These are phyloP conservation scores for Antitrichia curtipendula DNA, from an alignment of 225 moss, liverwort and hornwort species.

Conservation along the genomic window DNA sequence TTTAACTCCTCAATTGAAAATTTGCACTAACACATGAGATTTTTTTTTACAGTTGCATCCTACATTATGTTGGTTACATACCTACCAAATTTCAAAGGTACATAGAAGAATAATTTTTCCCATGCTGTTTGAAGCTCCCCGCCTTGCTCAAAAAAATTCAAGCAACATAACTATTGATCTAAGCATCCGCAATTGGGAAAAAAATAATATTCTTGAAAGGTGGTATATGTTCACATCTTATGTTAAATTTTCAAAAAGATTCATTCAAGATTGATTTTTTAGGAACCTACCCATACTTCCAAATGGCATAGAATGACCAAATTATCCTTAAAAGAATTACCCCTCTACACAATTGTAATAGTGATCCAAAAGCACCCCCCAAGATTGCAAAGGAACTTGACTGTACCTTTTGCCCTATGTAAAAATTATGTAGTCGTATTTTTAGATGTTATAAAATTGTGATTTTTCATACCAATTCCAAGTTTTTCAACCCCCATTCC, in stretches of 20 bases:
- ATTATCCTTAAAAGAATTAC: background rate
- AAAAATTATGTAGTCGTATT: background rate
- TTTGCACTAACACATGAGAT: background rate
- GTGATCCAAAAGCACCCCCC: fast-evolving
- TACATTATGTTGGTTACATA: background rate
- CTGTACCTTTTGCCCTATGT: fast-evolving
- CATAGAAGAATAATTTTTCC: background rate
- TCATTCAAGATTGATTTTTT: fast-evolving
- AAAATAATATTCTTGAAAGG: too few species aligned
- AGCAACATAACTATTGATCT: background rate
- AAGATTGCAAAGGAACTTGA: background rate
- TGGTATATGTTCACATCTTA: background rate
- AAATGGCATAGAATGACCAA: background rate
- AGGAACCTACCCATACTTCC: background rate
- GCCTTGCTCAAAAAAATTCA: fast-evolving
- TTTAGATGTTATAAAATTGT: background rate
- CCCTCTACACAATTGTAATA: background rate
- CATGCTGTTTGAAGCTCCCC: fast-evolving
- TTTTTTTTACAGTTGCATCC: background rate
- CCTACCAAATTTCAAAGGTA: background rate
- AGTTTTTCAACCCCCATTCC: background rate
- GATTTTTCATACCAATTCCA: background rate
- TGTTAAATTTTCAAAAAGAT: background rate
- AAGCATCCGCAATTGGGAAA: background rate
- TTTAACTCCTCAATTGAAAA: background rate